A percentile compares a stretch with the other conserved stretches of the same genome.
phyloP scores from a whole-genome alignment of 495 filamentous ascomycete species.

The Penicillium atrosanguineum region DNA sequence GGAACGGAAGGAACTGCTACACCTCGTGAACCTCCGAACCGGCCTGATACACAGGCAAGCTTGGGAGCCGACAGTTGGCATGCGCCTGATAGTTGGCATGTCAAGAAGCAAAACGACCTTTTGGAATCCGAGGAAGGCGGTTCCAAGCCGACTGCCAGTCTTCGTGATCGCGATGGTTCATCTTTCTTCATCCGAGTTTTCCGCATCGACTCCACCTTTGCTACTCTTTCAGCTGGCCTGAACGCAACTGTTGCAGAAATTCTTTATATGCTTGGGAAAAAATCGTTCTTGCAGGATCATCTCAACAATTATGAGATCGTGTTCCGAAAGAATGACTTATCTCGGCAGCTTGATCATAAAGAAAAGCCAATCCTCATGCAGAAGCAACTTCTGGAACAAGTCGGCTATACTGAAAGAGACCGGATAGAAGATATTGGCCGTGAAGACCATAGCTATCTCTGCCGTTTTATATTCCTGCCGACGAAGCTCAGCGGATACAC shows the following conservation, averaged over 20 bases:
- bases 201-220: slow-evolving; percentile 88
- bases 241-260: slow-evolving; percentile 83
- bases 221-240: slow-evolving; percentile 76
- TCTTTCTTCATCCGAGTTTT: slow-evolving; percentile 96
- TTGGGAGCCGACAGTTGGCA: slow-evolving; percentile 61
- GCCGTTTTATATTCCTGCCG: slow-evolving; percentile 91
- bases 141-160: slow-evolving; percentile 39
- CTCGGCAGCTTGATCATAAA: slow-evolving; percentile 68
- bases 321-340: slow-evolving; percentile 88
- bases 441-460: slow-evolving; percentile 95
- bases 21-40: slow-evolving; percentile 36
- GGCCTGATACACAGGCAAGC: slow-evolving; percentile 14
- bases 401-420: slow-evolving; percentile 86
- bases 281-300: slow-evolving; percentile 86
- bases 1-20: slow-evolving; percentile 42
- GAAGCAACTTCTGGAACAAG: slow-evolving; percentile 86
- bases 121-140: slow-evolving; percentile 59
- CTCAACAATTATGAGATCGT: slow-evolving; percentile 93
- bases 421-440: slow-evolving; percentile 91
- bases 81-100: slow-evolving; percentile 91
- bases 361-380: slow-evolving; percentile 91
- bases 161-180: slow-evolving; percentile 60
- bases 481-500: slow-evolving; percentile 75
- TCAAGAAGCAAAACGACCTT: slow-evolving; percentile 70
- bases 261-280: slow-evolving; percentile 78